These are phyloP conservation scores for Bifiguratus adelaidae DNA, from an alignment of 192 early-diverging fungal genomes.

Conservation along the genomic window DNA sequence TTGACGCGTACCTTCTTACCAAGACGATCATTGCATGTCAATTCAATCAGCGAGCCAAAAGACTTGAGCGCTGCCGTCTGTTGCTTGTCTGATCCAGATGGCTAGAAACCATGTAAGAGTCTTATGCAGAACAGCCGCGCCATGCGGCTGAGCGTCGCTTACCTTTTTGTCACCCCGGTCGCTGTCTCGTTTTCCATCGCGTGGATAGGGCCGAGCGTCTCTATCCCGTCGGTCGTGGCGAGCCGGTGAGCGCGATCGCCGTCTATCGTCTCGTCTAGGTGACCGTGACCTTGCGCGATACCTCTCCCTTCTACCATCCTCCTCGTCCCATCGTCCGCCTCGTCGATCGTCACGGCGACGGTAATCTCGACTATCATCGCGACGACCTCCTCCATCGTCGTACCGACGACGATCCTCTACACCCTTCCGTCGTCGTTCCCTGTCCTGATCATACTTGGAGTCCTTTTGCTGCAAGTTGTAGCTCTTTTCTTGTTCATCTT, in stretches of 20 bases:
- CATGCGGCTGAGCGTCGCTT: not conserved
- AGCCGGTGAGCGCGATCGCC: not conserved
- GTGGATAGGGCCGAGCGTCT: slow-evolving; percentile 8
- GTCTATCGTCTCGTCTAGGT: not conserved
- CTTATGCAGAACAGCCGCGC: not conserved
- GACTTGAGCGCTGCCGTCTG: not conserved
- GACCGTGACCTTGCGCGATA: not conserved
- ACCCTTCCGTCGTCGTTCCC: too few relatives aligned
- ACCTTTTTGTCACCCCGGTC: slow-evolving; percentile 4
- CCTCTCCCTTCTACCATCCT: too few relatives aligned
- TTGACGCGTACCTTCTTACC: slow-evolving; percentile 88
- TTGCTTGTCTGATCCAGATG: not conserved
- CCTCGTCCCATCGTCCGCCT: too few relatives aligned
- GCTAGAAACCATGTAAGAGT: not conserved
- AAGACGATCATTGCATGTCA: slow-evolving; percentile 77
- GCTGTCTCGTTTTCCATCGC: not conserved
- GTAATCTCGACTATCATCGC: too few relatives aligned
- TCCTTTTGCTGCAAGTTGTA: too few relatives aligned
- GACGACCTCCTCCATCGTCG: too few relatives aligned
- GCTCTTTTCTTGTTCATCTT: too few relatives aligned
- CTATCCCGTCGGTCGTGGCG: not conserved
- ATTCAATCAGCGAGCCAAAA: slow-evolving; percentile 42
- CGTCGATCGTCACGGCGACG: too few relatives aligned
- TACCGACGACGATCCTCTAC: too few relatives aligned
- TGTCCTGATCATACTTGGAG: too few relatives aligned